These are phyloP conservation scores for Juncus inflexus DNA, from an alignment of 176 grass and related monocot genomes.

Conservation along the genomic window DNA sequence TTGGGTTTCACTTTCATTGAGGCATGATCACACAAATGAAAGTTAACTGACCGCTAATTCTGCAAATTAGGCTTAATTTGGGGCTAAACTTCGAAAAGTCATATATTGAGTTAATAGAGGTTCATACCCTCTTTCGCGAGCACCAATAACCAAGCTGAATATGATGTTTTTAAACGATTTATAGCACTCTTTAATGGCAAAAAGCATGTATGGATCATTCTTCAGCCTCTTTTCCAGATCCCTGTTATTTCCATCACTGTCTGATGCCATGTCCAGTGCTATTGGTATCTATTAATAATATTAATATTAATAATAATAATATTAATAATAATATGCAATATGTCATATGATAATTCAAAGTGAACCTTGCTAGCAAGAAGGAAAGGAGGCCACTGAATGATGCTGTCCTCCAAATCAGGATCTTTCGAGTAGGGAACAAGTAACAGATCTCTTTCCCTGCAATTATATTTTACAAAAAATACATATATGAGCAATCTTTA, in stretches of 20 bases:
- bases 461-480: slow-evolving; percentile 17
- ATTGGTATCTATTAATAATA: slow-evolving; percentile 66
- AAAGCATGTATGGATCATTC: slow-evolving; percentile 69
- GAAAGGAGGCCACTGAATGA: slow-evolving; percentile 98
- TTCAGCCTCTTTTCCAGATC: slow-evolving; percentile 78
- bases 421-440: slow-evolving; percentile 96
- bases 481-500: background rate
- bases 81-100: background rate
- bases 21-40: too few species aligned
- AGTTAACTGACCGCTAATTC: too few species aligned
- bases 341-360: too few species aligned
- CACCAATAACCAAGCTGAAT: slow-evolving; percentile 58
- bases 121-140: slow-evolving; percentile 57
- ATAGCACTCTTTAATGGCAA: slow-evolving; percentile 86
- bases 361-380: slow-evolving; percentile 95
- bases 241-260: slow-evolving; percentile 71
- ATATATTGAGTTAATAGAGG: background rate
- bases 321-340: slow-evolving; percentile 11
- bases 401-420: slow-evolving; percentile 41
- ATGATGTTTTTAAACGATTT: slow-evolving; percentile 91
- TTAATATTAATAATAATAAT: slow-evolving; percentile 27
- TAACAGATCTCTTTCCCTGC: slow-evolving; percentile 85
- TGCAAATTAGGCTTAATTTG: background rate
- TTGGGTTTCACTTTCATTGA: too few species aligned
- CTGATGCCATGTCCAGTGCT: slow-evolving; percentile 93